These are phyloP conservation scores for Leishmania gerbilli DNA, from an alignment of 208 protist genomes.

Conservation along the genomic window DNA sequence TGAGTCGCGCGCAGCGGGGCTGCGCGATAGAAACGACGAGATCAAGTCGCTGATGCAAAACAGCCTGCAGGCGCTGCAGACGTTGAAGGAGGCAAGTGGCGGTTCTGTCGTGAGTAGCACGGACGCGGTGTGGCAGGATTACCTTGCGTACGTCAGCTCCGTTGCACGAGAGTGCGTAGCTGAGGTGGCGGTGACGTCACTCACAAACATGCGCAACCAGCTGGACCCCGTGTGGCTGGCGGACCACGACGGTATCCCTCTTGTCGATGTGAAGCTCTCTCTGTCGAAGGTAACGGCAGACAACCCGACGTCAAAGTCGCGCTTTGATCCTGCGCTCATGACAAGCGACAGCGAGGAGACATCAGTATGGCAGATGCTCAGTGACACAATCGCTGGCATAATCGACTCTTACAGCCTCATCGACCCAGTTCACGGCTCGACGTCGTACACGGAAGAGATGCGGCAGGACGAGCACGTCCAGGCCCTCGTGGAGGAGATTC, in stretches of 20 bases:
- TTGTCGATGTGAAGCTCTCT: conserved; percentile 92
- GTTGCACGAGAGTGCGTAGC: conserved; percentile 78
- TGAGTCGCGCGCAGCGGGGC: conserved; percentile 42
- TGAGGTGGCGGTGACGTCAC: conserved; percentile 70
- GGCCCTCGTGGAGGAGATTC: conserved; percentile 70
- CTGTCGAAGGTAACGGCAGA: conserved; percentile 69
- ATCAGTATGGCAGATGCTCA: conserved; percentile 61
- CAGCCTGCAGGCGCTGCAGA: conserved; percentile 85
- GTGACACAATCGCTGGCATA: conserved; percentile 70
- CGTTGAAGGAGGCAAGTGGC: conserved; percentile 62
- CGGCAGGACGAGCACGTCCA: conserved; percentile 64
- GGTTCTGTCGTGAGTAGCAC: conserved; percentile 33
- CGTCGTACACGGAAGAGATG: conserved; percentile 62
- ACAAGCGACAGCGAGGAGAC: conserved; percentile 29
- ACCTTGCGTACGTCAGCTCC: conserved; percentile 91
- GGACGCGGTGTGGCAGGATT: conserved; percentile 84
- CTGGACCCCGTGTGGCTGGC: conserved; percentile 87
- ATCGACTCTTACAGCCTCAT: conserved; percentile 63
- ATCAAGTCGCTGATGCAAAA: conserved; percentile 82
- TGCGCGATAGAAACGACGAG: conserved; percentile 67
- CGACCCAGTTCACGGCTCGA: conserved; percentile 44
- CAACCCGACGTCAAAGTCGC: conserved; percentile 47
- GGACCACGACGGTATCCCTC: conserved; percentile 88
- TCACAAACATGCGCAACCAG: conserved; percentile 87
- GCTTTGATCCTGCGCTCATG: conserved; percentile 77